Evolutionary conservation across 495 filamentous ascomycete species (phyloP), one percentile per base, ranked within the genome.

Genomic region (Lepidopterella palustris): DNA sequence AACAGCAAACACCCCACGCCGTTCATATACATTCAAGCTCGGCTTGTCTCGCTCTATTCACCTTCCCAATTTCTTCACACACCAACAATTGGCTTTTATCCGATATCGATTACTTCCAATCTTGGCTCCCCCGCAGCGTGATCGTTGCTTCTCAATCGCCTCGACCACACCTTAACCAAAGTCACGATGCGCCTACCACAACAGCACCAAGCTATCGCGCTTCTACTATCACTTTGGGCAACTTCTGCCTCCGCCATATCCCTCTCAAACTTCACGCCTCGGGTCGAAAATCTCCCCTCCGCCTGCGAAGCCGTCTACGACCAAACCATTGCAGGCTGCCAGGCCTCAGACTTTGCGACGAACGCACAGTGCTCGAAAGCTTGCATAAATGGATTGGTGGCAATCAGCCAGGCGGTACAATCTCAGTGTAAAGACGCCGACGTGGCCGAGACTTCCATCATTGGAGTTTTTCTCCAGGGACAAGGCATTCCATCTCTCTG

Each of bases 201-300:
- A 28, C 20, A 5, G n/a, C 35, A 42, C 13, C 23, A 51, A 20
- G 8, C 62, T 59, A 42, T 60, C 31, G 8, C 45, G 15, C 25
- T 45, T 28, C 50, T 68, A 10, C 26, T 64, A 26, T 24, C 55
- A 21, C 24, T 35, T 29, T 40, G 35, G 32, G 53, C 55, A 20
- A 53, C 45, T 25, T 3, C 45, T 18, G 39, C 60, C n/a, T 13
- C 52, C 45, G 29, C 63, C 26, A 53, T 69, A 27, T 60, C 63
- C n/a, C 64, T 66, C 4, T 45, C 55, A 2, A 59, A 62, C 29
- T 69, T 69, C 57, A 56, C 32, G n/a, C 63, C 63, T 1, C 57
- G 47, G 25, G 42, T 66, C 31, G 31, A 58, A 1, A 57, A 61
- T 50, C 66, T 69, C 8, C 60, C 66, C 0, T 8, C 40, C 21